Conservation (phyloP, 495 filamentous ascomycete species). For the Neurospora sp. region DNA sequence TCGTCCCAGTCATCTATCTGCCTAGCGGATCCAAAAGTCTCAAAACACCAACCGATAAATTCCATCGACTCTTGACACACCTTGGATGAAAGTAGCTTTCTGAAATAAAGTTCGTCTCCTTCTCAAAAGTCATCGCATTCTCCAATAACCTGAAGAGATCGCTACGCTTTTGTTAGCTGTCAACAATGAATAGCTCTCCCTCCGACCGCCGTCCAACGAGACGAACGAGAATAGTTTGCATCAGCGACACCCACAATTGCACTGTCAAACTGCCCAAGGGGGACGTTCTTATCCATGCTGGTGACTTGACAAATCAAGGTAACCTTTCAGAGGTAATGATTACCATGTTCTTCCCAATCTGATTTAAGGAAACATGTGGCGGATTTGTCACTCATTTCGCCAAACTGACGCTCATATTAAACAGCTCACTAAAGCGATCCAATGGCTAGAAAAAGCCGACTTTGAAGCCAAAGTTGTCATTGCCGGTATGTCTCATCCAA, state of each 20-base stretch:
- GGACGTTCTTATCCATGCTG: conserved; percentile 85
- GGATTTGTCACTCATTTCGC: background rate
- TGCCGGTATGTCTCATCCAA: conserved; percentile 58
- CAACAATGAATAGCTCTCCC: background rate
- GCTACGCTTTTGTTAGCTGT: background rate
- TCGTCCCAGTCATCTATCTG: background rate
- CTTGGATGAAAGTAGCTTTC: background rate
- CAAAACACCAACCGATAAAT: background rate
- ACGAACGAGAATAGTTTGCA: conserved; percentile 48
- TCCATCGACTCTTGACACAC: too few relatives aligned
- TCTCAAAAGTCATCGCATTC: background rate
- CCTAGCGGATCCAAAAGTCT: background rate
- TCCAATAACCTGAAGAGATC: background rate
- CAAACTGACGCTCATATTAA: background rate
- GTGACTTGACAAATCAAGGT: conserved; percentile 78
- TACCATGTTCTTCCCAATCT: background rate
- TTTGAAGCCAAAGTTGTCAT: conserved; percentile 80
- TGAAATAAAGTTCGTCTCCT: too few relatives aligned
- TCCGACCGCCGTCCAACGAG: conserved; percentile 10
- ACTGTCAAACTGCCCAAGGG: conserved; percentile 60
- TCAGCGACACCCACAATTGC: conserved; percentile 85
- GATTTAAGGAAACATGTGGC: background rate
- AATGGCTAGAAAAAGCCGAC: conserved; percentile 70
- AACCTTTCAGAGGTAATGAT: conserved; percentile 38
- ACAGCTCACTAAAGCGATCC: conserved; percentile 39